phyloP scores from a whole-genome alignment of 805 yeast species.

The Candida tibetensis region DNA sequence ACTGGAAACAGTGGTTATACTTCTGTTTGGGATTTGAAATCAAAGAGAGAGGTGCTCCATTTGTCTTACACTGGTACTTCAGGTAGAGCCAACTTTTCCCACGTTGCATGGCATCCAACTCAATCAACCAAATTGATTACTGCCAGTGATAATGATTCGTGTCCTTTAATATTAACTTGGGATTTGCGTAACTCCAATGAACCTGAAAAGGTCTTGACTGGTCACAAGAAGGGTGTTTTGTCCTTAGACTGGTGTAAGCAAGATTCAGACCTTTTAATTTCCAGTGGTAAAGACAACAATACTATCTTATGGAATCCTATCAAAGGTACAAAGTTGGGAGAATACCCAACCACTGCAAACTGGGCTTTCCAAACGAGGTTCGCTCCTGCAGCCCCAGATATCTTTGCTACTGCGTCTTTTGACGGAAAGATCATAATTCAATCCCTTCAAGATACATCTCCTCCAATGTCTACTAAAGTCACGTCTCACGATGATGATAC shows the following conservation, averaged over 20 bases:
- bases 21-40: constrained; percentile 90
- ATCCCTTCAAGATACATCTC: constrained; percentile 81
- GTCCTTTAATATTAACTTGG: constrained; percentile 85
- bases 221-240: constrained; percentile 85
- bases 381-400: constrained; percentile 85
- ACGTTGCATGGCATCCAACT: constrained; percentile 93
- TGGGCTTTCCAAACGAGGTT: constrained; percentile 91
- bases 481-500: constrained; percentile 59
- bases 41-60: constrained; percentile 85
- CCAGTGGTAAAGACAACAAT: constrained; percentile 91
- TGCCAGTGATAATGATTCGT: constrained; percentile 76
- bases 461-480: constrained; percentile 47
- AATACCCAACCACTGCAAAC: constrained; percentile 87
- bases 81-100: constrained; percentile 67
- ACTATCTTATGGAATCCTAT: constrained; percentile 90
- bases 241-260: constrained; percentile 91
- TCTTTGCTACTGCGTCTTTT: constrained; percentile 84
- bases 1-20: constrained; percentile 85
- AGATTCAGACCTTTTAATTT: constrained; percentile 73
- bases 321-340: constrained; percentile 68
- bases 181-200: constrained; percentile 89
- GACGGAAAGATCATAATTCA: constrained; percentile 82
- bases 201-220: constrained; percentile 74
- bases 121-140: constrained; percentile 84
- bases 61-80: constrained; percentile 61